Evolutionary conservation across 2,329 filamentous ascomycete genomes (phyloP), one percentile per base, ranked within the genome.

Genomic region (Penicillium brasilianum): DNA sequence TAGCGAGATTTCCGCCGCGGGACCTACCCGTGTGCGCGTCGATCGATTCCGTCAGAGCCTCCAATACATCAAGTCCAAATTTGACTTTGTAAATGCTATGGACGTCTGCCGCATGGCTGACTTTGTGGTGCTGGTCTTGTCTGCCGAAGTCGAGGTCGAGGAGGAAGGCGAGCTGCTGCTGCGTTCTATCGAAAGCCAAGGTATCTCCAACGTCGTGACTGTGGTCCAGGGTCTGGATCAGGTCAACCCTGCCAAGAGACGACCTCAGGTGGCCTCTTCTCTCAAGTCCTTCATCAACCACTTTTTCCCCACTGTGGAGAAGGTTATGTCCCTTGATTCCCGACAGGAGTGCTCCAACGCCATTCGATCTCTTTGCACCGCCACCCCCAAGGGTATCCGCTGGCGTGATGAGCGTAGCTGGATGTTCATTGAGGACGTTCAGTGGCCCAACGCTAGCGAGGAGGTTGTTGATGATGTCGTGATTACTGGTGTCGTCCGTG

Each of bases 361-460:
- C 39, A 90, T 98, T 77, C 87, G 96, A 55, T 94, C 93, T 30
- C 81, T 99, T 16, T 99, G 95, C 82, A 97, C 89, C 66, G 92
- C 90, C 37, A 93, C 90, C 46, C 94, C 95, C 11, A 98, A 96
- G 80, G 95, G 95, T 0, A 87, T 99, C n/a, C 83, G 89, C 65
- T 99, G 95, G 95, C 87, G 95, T 69, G 95, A 99, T 55, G 92
- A 97, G 66, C 86, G 95, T 68, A 96, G 93, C 70, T 99, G 95
- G 91, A 92, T 99, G 89, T 81, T 97, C 59, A 87, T 94, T 4
- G 95, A 99, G 66, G 86, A 93, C 30, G 82, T 97, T 56, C 80
- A 86, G 68, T 96, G 93, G 84, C 84, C 87, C 11, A 83, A 86
- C 30, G 82, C 79, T 4, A 83, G 83, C 11, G 69, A 74, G 22